Conservation (phyloP, 2,329 filamentous ascomycete species). For the Xylaria sp. region DNA sequence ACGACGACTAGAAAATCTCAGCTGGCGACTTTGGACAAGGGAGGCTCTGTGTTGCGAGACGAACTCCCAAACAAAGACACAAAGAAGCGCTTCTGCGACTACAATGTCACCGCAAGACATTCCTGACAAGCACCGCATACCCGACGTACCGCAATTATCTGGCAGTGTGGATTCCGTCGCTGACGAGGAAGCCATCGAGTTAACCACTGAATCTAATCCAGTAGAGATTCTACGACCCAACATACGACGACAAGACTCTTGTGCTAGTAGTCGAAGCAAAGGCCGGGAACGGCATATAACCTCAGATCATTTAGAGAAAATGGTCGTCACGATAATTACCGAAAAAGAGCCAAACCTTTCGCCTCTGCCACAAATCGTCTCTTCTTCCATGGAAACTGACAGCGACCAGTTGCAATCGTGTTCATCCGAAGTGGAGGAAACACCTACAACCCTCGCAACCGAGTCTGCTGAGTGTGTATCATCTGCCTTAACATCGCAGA, state of each 20-base stretch:
- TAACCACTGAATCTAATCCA: slow-evolving; percentile 64
- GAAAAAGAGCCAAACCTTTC: slow-evolving; percentile 76
- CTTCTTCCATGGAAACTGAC: slow-evolving; percentile 55
- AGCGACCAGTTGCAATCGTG: slow-evolving; percentile 56
- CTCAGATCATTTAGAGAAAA: slow-evolving; percentile 91
- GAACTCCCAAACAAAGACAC: slow-evolving; percentile 63
- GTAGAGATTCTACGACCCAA: slow-evolving; percentile 73
- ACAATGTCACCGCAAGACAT: slow-evolving; percentile 64
- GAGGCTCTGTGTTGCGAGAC: slow-evolving; percentile 89
- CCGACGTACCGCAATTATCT: slow-evolving; percentile 77
- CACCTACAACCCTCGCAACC: slow-evolving; percentile 53
- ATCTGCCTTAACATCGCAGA: slow-evolving; percentile 33
- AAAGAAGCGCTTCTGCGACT: slow-evolving; percentile 48
- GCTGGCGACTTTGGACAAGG: slow-evolving; percentile 94
- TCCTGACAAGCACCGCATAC: slow-evolving; percentile 55
- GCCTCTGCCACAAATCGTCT: slow-evolving; percentile 60
- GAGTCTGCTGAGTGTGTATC: slow-evolving; percentile 46
- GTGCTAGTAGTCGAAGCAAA: slow-evolving; percentile 74
- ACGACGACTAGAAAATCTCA: slow-evolving; percentile 90
- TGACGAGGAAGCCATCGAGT: slow-evolving; percentile 74
- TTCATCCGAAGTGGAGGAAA: slow-evolving; percentile 67
- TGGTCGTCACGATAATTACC: slow-evolving; percentile 92
- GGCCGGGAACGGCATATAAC: slow-evolving; percentile 88
- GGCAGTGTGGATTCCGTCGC: slow-evolving; percentile 79
- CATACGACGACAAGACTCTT: slow-evolving; percentile 77